phyloP scores from a whole-genome alignment of 2,329 filamentous ascomycete genomes.

The Cladophialophora exuberans region DNA sequence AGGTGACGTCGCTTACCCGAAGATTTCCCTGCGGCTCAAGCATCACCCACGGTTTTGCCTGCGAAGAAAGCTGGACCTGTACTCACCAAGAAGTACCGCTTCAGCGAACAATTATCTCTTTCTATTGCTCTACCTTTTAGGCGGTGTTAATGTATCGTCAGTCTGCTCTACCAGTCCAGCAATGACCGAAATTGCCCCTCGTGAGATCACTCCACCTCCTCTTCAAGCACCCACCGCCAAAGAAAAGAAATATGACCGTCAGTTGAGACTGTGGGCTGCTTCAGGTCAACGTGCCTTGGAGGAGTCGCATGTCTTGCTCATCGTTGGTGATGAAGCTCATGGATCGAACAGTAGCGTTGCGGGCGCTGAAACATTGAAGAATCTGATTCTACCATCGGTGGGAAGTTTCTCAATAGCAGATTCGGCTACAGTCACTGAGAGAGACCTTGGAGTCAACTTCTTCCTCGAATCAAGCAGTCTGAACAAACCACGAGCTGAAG shows the following conservation, averaged over 20 bases:
- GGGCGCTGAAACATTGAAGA: slow-evolving; percentile 91
- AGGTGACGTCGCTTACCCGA: not conserved
- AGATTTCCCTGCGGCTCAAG: slow-evolving; percentile 1
- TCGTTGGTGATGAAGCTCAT: slow-evolving; percentile 62
- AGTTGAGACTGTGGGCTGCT: slow-evolving; percentile 93
- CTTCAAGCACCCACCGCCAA: slow-evolving; percentile 61
- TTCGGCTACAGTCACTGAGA: slow-evolving; percentile 72
- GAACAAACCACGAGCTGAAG: slow-evolving; percentile 76
- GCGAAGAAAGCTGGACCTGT: too few species aligned
- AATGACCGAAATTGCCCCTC: slow-evolving; percentile 31
- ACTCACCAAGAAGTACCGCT: too few species aligned
- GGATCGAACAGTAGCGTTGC: slow-evolving; percentile 57
- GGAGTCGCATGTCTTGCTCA: slow-evolving; percentile 83
- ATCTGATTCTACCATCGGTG: slow-evolving; percentile 91
- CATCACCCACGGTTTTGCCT: too few species aligned
- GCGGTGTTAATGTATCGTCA: not conserved
- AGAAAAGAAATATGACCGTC: slow-evolving; percentile 86
- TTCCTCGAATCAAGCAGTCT: slow-evolving; percentile 82
- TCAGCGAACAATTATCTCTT: not conserved
- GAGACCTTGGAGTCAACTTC: slow-evolving; percentile 94
- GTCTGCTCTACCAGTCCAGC: too few species aligned
- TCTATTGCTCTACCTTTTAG: not conserved
- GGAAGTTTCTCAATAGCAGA: slow-evolving; percentile 92
- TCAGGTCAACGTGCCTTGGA: slow-evolving; percentile 89
- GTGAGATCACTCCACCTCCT: slow-evolving; percentile 45